These are phyloP conservation scores for Aspergillus neotritici DNA, from an alignment of 2,329 filamentous ascomycete species.

Conservation along the genomic window DNA sequence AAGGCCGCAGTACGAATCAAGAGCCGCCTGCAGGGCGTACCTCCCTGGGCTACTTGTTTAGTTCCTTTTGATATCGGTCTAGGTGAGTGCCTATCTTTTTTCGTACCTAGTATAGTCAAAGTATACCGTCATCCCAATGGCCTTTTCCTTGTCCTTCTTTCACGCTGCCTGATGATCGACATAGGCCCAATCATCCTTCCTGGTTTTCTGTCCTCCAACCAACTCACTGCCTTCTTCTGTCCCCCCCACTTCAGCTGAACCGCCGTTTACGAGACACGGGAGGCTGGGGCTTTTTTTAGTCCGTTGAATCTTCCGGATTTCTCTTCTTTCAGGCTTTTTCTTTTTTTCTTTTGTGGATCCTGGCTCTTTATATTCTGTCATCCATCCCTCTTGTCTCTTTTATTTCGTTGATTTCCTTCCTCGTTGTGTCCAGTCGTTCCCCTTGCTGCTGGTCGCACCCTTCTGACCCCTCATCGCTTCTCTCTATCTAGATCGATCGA, in stretches of 20 bases:
- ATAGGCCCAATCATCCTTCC: no score
- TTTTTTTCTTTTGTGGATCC: background rate
- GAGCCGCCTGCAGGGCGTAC: no score
- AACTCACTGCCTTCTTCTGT: no score
- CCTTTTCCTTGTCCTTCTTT: background rate
- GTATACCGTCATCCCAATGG: no score
- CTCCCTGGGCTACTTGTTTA: no score
- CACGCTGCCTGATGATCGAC: background rate
- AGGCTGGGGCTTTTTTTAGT: background rate
- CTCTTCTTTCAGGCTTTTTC: background rate
- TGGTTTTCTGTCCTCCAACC: background rate
- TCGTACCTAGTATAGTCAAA: no score
- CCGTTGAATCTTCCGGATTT: background rate
- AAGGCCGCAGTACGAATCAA: no score
- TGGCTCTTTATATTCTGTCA: background rate
- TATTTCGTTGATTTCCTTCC: constrained; percentile 1
- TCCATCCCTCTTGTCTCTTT: background rate
- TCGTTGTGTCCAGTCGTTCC: constrained; percentile 2
- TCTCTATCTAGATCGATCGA: constrained; percentile 10
- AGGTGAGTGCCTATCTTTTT: no score
- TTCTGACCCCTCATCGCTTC: constrained; percentile 2
- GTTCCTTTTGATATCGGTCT: no score
- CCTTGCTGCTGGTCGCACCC: background rate
- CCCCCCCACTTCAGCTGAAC: constrained; percentile 18
- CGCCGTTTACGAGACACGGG: constrained; percentile 12